These are phyloP conservation scores for Rauvolfia tetraphylla DNA, from an alignment of 257 asterid genomes.

Conservation along the genomic window DNA sequence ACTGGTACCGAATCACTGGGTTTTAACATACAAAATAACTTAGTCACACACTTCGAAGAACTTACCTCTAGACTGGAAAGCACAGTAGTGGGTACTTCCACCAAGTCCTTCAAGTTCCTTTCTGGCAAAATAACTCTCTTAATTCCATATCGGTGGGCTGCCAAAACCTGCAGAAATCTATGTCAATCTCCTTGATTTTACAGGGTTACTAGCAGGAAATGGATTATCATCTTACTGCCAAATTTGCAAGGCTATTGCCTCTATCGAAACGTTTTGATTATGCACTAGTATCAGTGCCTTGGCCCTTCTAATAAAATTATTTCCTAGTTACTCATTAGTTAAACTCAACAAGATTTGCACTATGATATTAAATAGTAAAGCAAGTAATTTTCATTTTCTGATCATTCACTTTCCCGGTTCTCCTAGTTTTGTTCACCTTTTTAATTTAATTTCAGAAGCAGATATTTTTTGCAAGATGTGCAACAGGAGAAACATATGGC, in stretches of 20 bases:
- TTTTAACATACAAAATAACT: conserved; percentile 9
- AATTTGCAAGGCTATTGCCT: neutral
- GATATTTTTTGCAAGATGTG: neutral
- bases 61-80: conserved; percentile 82
- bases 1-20: neutral
- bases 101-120: conserved; percentile 90
- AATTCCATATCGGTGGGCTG: conserved; percentile 91
- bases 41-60: neutral
- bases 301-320: neutral
- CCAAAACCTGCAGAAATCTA: conserved; percentile 67
- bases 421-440: neutral
- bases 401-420: neutral
- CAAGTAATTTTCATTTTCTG: neutral
- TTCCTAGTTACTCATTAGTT: neutral
- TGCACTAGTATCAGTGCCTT: neutral
- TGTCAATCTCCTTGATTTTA: neutral
- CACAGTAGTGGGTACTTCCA: conserved; percentile 89
- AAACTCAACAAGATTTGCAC: neutral
- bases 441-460: too few relatives aligned
- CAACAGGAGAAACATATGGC: neutral
- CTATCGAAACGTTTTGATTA: neutral
- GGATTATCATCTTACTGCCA: neutral
- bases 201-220: neutral
- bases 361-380: neutral
- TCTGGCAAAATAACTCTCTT: conserved; percentile 95